Evolutionary conservation across 2,329 filamentous ascomycete genomes (phyloP).

Genomic region (Ascochyta lentis): DNA sequence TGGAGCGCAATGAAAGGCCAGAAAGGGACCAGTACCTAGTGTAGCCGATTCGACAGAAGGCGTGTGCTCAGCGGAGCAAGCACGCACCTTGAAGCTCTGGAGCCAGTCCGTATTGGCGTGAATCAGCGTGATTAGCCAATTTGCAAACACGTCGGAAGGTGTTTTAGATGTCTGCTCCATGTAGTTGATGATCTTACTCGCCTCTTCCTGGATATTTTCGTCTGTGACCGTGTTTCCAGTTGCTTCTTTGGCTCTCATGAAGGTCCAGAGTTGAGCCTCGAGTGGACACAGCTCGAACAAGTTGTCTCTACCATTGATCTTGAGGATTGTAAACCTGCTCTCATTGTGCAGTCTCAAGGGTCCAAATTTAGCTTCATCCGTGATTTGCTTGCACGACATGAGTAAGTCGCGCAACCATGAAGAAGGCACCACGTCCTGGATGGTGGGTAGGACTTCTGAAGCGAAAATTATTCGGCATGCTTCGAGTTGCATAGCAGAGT

Average conservation of each 20-base stretch:
- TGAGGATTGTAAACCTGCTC: slow-evolving; percentile 4
- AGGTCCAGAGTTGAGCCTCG: slow-evolving; percentile 27
- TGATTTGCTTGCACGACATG: slow-evolving; percentile 29
- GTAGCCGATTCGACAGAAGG: neutral
- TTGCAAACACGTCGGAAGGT: slow-evolving; percentile 32
- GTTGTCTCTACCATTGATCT: slow-evolving; percentile 18
- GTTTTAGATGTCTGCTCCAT: slow-evolving; percentile 30
- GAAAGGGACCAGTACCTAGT: neutral
- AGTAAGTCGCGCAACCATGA: slow-evolving; percentile 37
- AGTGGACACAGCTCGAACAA: slow-evolving; percentile 35
- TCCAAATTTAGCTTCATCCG: slow-evolving; percentile 28
- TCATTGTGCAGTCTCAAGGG: slow-evolving; percentile 27
- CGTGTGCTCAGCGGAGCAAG: neutral
- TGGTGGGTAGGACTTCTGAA: slow-evolving; percentile 21
- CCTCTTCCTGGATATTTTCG: slow-evolving; percentile 27
- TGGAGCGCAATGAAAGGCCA: neutral
- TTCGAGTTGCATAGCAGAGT: slow-evolving; percentile 33
- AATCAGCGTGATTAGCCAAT: slow-evolving; percentile 31
- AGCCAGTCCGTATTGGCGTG: slow-evolving; percentile 11
- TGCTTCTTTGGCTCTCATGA: slow-evolving; percentile 18
- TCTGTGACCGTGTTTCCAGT: slow-evolving; percentile 10
- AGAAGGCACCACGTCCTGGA: slow-evolving; percentile 1
- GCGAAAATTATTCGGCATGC: slow-evolving; percentile 39
- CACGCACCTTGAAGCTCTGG: slow-evolving; percentile 7
- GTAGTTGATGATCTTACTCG: slow-evolving; percentile 29